Evolutionary conservation across 768 basidiomycete species (phyloP), one percentile per base, ranked within the genome.

Genomic region (Lactarius hatsudake): DNA sequence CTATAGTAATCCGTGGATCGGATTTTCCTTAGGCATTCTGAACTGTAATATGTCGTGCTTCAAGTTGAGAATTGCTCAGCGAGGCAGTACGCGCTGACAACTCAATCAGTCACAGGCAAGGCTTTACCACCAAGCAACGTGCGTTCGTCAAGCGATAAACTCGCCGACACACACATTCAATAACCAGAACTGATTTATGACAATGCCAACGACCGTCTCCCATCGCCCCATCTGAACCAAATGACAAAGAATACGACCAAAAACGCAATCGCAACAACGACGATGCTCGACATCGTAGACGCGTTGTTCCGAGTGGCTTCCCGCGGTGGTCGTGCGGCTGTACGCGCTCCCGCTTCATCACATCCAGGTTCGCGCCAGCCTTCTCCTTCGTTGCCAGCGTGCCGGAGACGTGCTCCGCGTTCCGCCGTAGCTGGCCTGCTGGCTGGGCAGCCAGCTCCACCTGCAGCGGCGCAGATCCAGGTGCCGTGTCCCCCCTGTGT

Each of bases 381-480:
- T 12, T 38, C 84, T 81, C 72, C 90, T 91, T 57, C 97, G 85
- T 8, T 9, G 73, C 76, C 71, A 81, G 79, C 5, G 80, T 8
- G 72, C 74, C 3, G 72, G 69, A 1, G 8, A 32, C 32, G 32
- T 32, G 32, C 32, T 32, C 32, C 32, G 32, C 32, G 32, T 32
- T 75, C 64, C 76, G 67, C 69, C 28, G 66, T 59, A 98, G 79
- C 13, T 94, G 93, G 13, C 86, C 80, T 0, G 87, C 87, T 30
- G 96, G 84, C 72, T 93, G 89, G 9, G 80, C 80, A 0, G 91
- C 83, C 57, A 96, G 84, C 30, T 91, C 85, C 59, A 91, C 84
- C 30, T 95, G 93, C 3, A 90, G 77, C 0, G 82, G 9, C 32
- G 8, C 32, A 32, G 32, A 9, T 32, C 9, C 32, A 10, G 36